These are phyloP conservation scores for Taiozyma sp. DNA, from an alignment of 1,139 yeast genomes.

Conservation along the genomic window DNA sequence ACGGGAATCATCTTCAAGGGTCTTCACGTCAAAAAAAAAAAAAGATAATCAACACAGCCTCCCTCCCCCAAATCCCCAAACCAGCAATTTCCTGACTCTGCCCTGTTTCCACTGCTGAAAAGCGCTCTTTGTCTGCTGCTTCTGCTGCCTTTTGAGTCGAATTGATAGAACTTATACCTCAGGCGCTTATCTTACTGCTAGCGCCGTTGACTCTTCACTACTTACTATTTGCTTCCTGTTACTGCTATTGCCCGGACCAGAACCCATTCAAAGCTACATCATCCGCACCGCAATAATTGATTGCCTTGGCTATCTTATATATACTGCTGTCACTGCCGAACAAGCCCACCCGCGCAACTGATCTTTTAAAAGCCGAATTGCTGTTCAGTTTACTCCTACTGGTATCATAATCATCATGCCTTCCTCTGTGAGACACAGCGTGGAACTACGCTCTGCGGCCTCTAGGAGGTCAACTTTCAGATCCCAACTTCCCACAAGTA, in stretches of 20 bases:
- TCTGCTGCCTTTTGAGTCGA: not conserved
- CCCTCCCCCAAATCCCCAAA: not conserved
- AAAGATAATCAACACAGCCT: not conserved
- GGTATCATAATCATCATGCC: not conserved
- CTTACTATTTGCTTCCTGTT: not conserved
- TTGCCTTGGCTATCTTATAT: not conserved
- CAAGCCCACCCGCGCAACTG: too few species aligned
- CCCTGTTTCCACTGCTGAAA: too few species aligned
- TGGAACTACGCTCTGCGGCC: not conserved
- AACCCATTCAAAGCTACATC: not conserved
- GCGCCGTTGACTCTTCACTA: not conserved
- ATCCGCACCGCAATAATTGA: not conserved
- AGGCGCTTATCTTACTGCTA: not conserved
- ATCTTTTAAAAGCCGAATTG: too few species aligned
- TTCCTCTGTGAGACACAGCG: not conserved
- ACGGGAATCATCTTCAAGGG: too few species aligned
- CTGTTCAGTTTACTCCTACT: too few species aligned
- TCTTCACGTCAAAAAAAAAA: not conserved
- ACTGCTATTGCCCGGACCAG: not conserved
- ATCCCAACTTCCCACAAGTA: not conserved
- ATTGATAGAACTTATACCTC: not conserved
- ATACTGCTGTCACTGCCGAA: not conserved
- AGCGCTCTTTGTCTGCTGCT: not conserved
- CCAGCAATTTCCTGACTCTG: too few species aligned
- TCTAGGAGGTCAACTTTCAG: constrained; percentile 2